Evolutionary conservation across 2,329 filamentous ascomycete species (phyloP).

Genomic region (Phoma sp.): DNA sequence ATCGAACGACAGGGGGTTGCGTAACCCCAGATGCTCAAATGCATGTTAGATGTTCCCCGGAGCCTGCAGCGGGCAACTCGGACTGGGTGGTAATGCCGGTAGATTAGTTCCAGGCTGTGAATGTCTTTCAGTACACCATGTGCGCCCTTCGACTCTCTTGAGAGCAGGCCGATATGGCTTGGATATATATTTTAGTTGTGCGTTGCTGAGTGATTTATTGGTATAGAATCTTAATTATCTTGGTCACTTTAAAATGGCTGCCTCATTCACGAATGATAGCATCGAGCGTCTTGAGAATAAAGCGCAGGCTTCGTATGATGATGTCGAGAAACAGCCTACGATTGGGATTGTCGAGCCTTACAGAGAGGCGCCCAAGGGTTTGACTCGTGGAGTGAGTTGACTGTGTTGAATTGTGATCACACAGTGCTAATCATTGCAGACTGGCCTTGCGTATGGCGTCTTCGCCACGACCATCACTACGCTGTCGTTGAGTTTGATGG

Average conservation of each 20-base stretch:
- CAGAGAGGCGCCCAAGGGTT: constrained; percentile 9
- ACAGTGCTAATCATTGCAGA: constrained; percentile 37
- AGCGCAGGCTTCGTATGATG: constrained; percentile 3
- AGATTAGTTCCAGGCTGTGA: no score
- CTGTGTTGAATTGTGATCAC: constrained; percentile 24
- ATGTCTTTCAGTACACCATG: no score
- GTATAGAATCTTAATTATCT: no score
- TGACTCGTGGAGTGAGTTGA: constrained; percentile 41
- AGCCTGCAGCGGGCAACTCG: background rate
- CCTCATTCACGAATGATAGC: constrained; percentile 8
- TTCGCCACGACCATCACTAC: constrained; percentile 63
- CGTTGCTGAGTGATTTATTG: no score
- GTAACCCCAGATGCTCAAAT: background rate
- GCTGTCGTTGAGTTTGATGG: constrained; percentile 62
- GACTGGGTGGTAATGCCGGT: background rate
- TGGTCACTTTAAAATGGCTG: constrained; percentile 5
- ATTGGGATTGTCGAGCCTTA: constrained; percentile 1
- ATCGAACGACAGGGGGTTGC: background rate
- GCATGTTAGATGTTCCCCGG: constrained; percentile 3
- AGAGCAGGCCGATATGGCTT: background rate
- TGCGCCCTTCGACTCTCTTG: no score
- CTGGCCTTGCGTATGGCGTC: constrained; percentile 59
- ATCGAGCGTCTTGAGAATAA: constrained; percentile 16
- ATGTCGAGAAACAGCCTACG: constrained; percentile 26
- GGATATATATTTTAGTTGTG: background rate